These are phyloP conservation scores for Hygrophorus pudorinus DNA, from an alignment of 768 basidiomycete species.

Conservation along the genomic window DNA sequence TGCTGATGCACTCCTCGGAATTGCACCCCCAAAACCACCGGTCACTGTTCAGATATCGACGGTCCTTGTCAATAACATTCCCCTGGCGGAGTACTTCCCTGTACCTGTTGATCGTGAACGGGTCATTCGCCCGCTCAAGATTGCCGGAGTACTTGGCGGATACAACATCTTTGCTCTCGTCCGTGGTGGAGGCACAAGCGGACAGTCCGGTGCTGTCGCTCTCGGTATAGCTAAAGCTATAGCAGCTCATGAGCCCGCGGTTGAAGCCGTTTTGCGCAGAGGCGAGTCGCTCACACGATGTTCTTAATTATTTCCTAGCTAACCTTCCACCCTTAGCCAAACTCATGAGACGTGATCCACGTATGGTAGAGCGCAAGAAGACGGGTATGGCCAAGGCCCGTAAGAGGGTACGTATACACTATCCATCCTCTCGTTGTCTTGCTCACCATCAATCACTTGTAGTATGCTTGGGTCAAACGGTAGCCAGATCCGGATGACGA, in stretches of 20 bases:
- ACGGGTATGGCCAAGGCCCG: conserved; percentile 87
- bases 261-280: conserved; percentile 57
- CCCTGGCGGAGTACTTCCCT: conserved; percentile 72
- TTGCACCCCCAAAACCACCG: conserved; percentile 11
- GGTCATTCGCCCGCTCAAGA: conserved; percentile 72
- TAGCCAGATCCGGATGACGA: conserved; percentile 28
- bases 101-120: conserved; percentile 68
- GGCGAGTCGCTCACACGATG: conserved; percentile 36
- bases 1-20: conserved; percentile 19
- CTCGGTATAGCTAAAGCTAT: conserved; percentile 71
- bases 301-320: conserved; percentile 3
- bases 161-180: conserved; percentile 72
- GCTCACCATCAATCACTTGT: conserved; percentile 12
- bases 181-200: conserved; percentile 83
- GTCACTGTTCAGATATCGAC: conserved; percentile 41
- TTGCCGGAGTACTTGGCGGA: conserved; percentile 75
- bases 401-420: conserved; percentile 58
- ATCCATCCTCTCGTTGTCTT: conserved; percentile 1
- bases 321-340: conserved; percentile 44
- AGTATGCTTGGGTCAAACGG: conserved; percentile 97
- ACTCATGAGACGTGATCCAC: conserved; percentile 81
- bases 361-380: conserved; percentile 99
- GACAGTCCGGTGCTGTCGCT: conserved; percentile 83
- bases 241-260: conserved; percentile 57
- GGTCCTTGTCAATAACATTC: conserved; percentile 79